Evolutionary conservation across 257 asterid genomes (phyloP), one percentile per base, ranked within the genome.

Genomic region (Solanum boliviense): DNA sequence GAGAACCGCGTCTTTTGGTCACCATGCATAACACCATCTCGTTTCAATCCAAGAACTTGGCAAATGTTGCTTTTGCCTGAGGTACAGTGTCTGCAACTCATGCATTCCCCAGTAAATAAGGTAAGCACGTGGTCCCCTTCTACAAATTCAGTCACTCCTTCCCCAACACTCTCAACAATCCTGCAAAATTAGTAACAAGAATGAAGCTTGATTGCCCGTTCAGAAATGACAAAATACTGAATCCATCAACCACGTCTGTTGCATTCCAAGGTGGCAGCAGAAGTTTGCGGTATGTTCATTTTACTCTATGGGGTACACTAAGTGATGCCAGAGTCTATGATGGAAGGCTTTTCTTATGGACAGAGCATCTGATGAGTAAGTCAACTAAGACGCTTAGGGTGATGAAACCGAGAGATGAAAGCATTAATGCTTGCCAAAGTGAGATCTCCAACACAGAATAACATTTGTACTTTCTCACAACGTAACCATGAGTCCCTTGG

Each of bases 81-180:
- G 89, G 91, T 86, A 89, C 99, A 97, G 3, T 94, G 94, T 79
- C 81, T 92, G 94, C 99, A 95, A 79, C 79, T 94, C 98, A 82
- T 94, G 91, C 99, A 97, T 90, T 97, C 98, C 89, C 99, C 99
- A 3, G 96, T 95, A 90, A 93, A 94, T 72, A 95, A 88, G 81
- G 99, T 94, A 38, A 97, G 94, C 31, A 97, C 98, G n/a, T 93
- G 98, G 92, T 97, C 98, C 83, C 98, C 99, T 31, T 84, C 89
- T 88, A 84, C 86, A 87, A 97, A 97, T 87, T 97, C 98, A 29
- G 95, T 95, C 84, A 97, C 98, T 86, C 94, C 98, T 91, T 91
- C 29, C 41, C 99, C 99, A 46, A 97, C 96, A 86, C 98, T 94
- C 92, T 97, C 98, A 87, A 95, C 98, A 70, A 97, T 92, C 91